Evolutionary conservation across 257 asterid species (phyloP).

Genomic region (Rubia yunnanensis): DNA sequence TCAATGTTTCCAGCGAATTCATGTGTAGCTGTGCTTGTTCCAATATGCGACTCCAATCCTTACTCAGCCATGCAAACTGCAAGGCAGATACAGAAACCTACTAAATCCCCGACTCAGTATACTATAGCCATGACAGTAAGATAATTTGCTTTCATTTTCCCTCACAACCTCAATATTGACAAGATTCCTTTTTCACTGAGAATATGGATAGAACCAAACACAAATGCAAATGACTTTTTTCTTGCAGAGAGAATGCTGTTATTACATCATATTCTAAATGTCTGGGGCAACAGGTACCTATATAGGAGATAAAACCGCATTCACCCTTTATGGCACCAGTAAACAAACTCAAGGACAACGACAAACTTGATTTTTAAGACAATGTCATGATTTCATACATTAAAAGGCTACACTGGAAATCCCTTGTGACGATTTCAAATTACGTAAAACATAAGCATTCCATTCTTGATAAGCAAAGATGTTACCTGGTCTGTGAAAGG

Average conservation of each 20-base stretch:
- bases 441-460: neutral
- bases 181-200: neutral
- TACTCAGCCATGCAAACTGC: conserved; percentile 62
- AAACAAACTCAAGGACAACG: neutral
- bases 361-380: neutral
- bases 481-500: conserved; percentile 65
- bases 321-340: neutral
- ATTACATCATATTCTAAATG: neutral
- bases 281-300: neutral
- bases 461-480: neutral
- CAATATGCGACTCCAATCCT: conserved; percentile 61
- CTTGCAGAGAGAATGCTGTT: neutral
- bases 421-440: neutral
- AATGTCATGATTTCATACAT: neutral
- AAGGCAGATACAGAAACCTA: conserved; percentile 13
- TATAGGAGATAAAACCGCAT: neutral
- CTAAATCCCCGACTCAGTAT: neutral
- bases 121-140: neutral
- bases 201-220: neutral
- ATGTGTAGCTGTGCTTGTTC: conserved; percentile 79
- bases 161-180: neutral
- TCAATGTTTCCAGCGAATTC: conserved; percentile 91
- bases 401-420: neutral
- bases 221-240: neutral
- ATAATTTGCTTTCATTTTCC: neutral